Evolutionary conservation across 140 eudicot species (phyloP), one percentile per base, ranked within the genome.

Genomic region (Ambrosia hybrid): DNA sequence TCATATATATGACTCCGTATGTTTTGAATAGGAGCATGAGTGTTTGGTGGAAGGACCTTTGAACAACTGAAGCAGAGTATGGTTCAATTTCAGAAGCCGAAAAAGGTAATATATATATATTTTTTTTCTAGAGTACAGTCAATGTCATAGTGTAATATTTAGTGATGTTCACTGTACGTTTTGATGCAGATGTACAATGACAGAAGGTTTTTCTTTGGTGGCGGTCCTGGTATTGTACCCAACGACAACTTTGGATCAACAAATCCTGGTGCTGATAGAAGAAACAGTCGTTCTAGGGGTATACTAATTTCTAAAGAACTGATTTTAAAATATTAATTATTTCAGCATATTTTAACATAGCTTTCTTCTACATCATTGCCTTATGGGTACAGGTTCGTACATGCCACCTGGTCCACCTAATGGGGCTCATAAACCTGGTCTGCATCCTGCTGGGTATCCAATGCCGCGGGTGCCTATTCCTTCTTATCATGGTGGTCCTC

Each of bases 71-170:
- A 93, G 88, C 98, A 93, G 83, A 93, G 98, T 80, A 93, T 93
- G 98, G 98, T 93, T 68, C 98, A 93, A 59, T 93, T 93, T 77
- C 98, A 93, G 80, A 93, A 93, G 86, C 98, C 98, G 61, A 93
- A 93, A 65, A 93, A 93, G 89, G 99, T 93, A 74, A n/a, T n/a
- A n/a, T n/a, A 0, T 39, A 2, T 14, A 33, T 37, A 30, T 37
- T 41, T 10, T 49, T 39, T 17, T n/a, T 74, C 14, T 65, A 33
- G 17, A 51, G 6, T 65, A n/a, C 51, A 16, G 55, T 43, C 37
- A 33, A 56, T 60, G 33, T 43, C 53, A 7, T 17, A 17, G 13
- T 15, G n/a, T 8, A n/a, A 3, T 64, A 64, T 64, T 4, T 70
- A 15, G 46, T 72, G 74, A 14, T 71, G 59, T 9, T 15, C 39